Evolutionary conservation across 2,329 filamentous ascomycete species (phyloP), one percentile per base, ranked within the genome.

Genomic region (Blumeriella jaapii): DNA sequence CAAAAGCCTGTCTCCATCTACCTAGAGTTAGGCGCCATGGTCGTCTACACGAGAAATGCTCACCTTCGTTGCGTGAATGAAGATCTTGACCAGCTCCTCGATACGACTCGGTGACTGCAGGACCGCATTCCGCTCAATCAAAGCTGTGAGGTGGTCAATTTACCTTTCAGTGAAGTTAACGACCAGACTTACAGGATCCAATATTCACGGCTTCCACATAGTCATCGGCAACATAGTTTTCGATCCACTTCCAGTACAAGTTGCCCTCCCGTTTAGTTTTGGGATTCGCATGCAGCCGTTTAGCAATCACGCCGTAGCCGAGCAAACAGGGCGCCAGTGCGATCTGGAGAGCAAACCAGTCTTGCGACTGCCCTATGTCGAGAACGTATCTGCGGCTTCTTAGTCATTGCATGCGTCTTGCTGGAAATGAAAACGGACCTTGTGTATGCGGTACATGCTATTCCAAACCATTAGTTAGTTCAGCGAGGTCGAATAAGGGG

Each of bases 181-280:
- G 6, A 35, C 12, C n/a, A 17, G 31, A 17, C 69, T 58, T 61
- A 84, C 82, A 74, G 36, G 69, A 74, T 14, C 83, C 84, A 3
- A 74, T 66, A 44, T 64, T 65, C 35, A 93, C 82, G 5, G 83
- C 82, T 42, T 76, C 66, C 1, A 66, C 61, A 47, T 93, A 95
- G 55, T 91, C 82, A 1, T 83, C 77, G 2, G 78, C 81, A 11
- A 82, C 72, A 54, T 95, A 96, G 52, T 84, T 93, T 54, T 87
- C 68, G 46, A 96, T 84, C 89, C 89, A 96, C 29, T 76, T 71
- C 79, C 82, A 91, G 61, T 93, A 96, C 12, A 61, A 66, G 55
- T 89, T 93, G 0, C 65, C 73, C 9, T 79, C 65, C 24, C 67
- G 66, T 42, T 64, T 64, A 22, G 75, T 80, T n/a, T 62, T 64